Evolutionary conservation across 1,284 basidiomycete species (phyloP).

Genomic region (Golubevia sp.): DNA sequence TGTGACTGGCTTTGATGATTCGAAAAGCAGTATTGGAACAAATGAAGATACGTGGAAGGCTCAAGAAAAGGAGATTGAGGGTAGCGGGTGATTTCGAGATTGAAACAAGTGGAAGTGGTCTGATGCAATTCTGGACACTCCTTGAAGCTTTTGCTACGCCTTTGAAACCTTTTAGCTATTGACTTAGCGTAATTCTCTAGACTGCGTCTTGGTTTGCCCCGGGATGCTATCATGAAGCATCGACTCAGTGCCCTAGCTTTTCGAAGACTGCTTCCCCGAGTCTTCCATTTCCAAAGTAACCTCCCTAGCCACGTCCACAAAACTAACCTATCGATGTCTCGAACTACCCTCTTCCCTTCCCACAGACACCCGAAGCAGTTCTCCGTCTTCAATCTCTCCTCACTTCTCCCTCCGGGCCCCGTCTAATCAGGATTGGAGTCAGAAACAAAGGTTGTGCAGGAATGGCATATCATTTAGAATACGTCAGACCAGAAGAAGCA

Average conservation of each 20-base stretch:
- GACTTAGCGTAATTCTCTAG: constrained; percentile 12
- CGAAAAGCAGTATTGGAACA: too few relatives aligned
- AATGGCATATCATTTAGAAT: constrained; percentile 95
- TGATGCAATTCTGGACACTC: too few relatives aligned
- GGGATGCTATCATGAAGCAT: background rate
- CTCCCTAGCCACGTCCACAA: constrained; percentile 1
- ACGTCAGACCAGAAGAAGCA: constrained; percentile 62
- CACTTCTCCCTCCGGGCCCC: constrained; percentile 75
- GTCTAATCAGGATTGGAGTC: constrained; percentile 91
- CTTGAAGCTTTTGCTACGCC: too few relatives aligned
- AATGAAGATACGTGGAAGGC: too few relatives aligned
- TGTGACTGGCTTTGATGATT: too few relatives aligned
- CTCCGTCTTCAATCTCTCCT: constrained; percentile 66
- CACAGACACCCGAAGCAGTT: constrained; percentile 81
- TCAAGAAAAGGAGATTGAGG: too few relatives aligned
- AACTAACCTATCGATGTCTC: constrained; percentile 10
- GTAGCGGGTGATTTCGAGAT: too few relatives aligned
- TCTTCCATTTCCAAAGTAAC: constrained; percentile 5
- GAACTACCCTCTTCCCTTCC: constrained; percentile 5
- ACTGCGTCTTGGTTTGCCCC: background rate
- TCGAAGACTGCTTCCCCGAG: background rate
- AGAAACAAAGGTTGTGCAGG: constrained; percentile 99
- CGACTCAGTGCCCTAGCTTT: background rate
- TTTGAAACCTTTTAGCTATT: constrained; percentile 12
- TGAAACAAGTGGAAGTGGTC: too few relatives aligned